These are phyloP conservation scores for Pichia occidentalis DNA, from an alignment of 805 yeast species.

Conservation along the genomic window DNA sequence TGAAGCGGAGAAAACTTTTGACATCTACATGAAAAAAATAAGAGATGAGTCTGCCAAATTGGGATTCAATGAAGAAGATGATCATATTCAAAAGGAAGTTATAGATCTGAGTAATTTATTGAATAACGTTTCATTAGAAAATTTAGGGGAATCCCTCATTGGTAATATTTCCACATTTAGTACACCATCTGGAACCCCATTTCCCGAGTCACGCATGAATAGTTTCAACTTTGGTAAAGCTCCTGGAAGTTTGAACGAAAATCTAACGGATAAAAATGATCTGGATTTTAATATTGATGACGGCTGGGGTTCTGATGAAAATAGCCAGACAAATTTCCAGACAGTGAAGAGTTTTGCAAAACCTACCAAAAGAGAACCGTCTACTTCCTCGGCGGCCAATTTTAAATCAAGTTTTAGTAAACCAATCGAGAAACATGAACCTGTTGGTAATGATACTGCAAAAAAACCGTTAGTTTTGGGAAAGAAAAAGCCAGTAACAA, in stretches of 20 bases:
- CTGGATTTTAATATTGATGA: constrained; percentile 21
- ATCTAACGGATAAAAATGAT: constrained; percentile 16
- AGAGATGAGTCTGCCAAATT: constrained; percentile 37
- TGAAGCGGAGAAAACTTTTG: constrained; percentile 66
- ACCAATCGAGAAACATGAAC: constrained; percentile 1
- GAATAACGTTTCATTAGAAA: constrained; percentile 20
- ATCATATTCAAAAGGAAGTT: constrained; percentile 20
- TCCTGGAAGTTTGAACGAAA: constrained; percentile 3
- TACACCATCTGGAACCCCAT: constrained; percentile 6
- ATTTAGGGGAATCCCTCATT: constrained; percentile 15
- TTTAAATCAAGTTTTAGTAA: not conserved
- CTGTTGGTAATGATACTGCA: constrained; percentile 1
- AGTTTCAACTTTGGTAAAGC: not conserved
- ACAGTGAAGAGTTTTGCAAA: constrained; percentile 1
- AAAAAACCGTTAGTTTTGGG: constrained; percentile 10
- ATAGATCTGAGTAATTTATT: constrained; percentile 13
- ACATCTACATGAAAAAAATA: constrained; percentile 50
- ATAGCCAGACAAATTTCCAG: constrained; percentile 11
- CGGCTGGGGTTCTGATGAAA: constrained; percentile 29
- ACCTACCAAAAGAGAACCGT: constrained; percentile 1
- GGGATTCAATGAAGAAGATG: constrained; percentile 24
- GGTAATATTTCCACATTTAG: constrained; percentile 4
- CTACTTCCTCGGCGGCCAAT: not conserved
- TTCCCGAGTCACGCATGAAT: constrained; percentile 5
- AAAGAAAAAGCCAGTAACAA: constrained; percentile 22